These are phyloP conservation scores for Anastatica hierochuntica DNA, from an alignment of 345 rosid genomes.

Conservation along the genomic window DNA sequence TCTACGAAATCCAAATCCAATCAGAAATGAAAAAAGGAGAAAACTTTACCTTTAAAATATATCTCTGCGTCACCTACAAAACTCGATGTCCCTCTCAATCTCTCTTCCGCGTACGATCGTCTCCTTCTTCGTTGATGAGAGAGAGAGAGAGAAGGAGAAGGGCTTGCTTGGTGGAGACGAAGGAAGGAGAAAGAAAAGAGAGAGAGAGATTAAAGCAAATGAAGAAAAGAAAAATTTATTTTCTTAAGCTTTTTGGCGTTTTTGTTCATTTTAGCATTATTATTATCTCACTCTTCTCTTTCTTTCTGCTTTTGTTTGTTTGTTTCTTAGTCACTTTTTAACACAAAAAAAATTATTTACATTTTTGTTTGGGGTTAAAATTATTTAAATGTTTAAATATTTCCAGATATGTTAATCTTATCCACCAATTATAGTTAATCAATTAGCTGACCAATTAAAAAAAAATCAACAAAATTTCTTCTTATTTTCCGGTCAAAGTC, in stretches of 20 bases:
- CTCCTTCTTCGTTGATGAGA: constrained; percentile 15
- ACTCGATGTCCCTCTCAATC: constrained; percentile 25
- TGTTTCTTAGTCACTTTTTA: too few species aligned
- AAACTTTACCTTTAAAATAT: too few species aligned
- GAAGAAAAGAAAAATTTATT: not conserved
- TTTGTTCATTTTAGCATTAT: too few species aligned
- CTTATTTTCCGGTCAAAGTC: constrained; percentile 1
- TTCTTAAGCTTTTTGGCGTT: constrained; percentile 14
- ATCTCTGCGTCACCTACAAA: too few species aligned
- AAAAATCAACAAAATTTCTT: not conserved
- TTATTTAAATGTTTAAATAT: not conserved
- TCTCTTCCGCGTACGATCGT: constrained; percentile 6
- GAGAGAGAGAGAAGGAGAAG: constrained; percentile 1
- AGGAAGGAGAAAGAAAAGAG: not conserved
- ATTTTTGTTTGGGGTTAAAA: too few species aligned
- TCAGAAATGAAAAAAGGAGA: not conserved
- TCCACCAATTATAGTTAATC: not conserved
- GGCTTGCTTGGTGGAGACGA: constrained; percentile 25
- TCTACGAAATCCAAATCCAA: not conserved
- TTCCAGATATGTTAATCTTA: constrained; percentile 15
- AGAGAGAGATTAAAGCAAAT: constrained; percentile 6
- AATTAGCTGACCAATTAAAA: not conserved
- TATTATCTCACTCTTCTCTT: too few species aligned
- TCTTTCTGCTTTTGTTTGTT: constrained; percentile 4
- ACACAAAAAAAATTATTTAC: too few species aligned